phyloP scores from a whole-genome alignment of 202 grass and related monocot species.

The Zizania palustris region DNA sequence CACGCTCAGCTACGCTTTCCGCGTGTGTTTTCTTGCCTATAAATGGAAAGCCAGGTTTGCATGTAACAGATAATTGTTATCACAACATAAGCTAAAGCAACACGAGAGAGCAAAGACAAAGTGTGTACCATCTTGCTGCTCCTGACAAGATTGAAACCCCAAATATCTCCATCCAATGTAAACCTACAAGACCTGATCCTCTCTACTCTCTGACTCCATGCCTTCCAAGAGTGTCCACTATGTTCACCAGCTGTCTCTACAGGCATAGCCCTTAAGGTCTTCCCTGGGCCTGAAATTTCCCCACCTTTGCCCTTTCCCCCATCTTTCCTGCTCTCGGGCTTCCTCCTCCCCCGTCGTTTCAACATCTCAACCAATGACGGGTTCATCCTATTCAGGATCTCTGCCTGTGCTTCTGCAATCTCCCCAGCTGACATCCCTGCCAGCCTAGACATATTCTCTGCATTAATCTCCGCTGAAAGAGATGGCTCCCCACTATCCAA shows the following conservation, averaged over 20 bases:
- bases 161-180: conserved; percentile 75
- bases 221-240: conserved; percentile 63
- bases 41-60: conserved; percentile 33
- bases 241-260: conserved; percentile 43
- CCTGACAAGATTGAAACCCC: conserved; percentile 51
- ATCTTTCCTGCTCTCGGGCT: conserved; percentile 53
- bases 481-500: conserved; percentile 37
- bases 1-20: conserved; percentile 73
- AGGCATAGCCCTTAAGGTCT: conserved; percentile 37
- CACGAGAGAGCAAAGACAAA: conserved; percentile 34
- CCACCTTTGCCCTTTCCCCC: conserved; percentile 32
- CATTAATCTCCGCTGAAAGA: conserved; percentile 63
- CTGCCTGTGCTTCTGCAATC: conserved; percentile 74
- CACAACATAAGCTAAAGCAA: conserved; percentile 16
- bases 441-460: conserved; percentile 71
- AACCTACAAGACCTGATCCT: conserved; percentile 71
- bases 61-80: conserved; percentile 18
- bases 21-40: conserved; percentile 55
- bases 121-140: conserved; percentile 63
- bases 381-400: conserved; percentile 87
- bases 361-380: conserved; percentile 70
- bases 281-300: conserved; percentile 27
- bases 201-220: conserved; percentile 91
- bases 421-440: conserved; percentile 81
- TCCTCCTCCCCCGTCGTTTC: conserved; percentile 55